These are phyloP conservation scores for Peziza echinospora DNA, from an alignment of 495 filamentous ascomycete genomes.

Conservation along the genomic window DNA sequence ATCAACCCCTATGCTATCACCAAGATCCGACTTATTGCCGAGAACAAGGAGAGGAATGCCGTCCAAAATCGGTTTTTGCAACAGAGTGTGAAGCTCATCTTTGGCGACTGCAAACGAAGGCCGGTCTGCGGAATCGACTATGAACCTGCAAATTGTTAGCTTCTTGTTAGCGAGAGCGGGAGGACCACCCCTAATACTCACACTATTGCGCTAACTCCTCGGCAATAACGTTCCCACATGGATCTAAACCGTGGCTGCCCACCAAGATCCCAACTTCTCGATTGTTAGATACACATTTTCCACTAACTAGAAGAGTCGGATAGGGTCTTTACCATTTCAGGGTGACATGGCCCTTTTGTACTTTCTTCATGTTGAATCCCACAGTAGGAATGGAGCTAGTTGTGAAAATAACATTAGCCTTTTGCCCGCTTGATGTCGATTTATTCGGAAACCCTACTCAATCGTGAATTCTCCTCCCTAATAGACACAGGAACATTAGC, in stretches of 20 bases:
- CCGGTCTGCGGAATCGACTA: conserved; percentile 76
- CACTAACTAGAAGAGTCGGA: background rate
- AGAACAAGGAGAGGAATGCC: conserved; percentile 90
- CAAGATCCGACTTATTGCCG: conserved; percentile 90
- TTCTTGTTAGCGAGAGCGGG: background rate
- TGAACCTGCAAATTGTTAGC: conserved; percentile 37
- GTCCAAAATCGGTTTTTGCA: conserved; percentile 64
- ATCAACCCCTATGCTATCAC: conserved; percentile 70
- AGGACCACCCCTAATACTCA: conserved; percentile 27
- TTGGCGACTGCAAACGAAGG: conserved; percentile 64
- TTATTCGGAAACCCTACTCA: conserved; percentile 81
- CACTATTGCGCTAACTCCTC: conserved; percentile 94
- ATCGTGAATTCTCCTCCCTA: conserved; percentile 97
- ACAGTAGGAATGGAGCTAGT: conserved; percentile 96
- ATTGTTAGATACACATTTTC: conserved; percentile 5
- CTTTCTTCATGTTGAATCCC: conserved; percentile 96
- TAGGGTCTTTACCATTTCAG: conserved; percentile 55
- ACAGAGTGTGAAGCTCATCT: conserved; percentile 75
- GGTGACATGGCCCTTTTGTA: conserved; percentile 95
- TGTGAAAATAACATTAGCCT: no score
- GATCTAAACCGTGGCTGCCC: conserved; percentile 91
- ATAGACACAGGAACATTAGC: conserved; percentile 22
- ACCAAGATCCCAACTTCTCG: conserved; percentile 71
- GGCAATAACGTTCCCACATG: conserved; percentile 99
- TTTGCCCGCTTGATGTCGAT: background rate